Evolutionary conservation across 1,284 basidiomycete species (phyloP), one percentile per base, ranked within the genome.

Genomic region (Austroboletus novae-zelandiae): DNA sequence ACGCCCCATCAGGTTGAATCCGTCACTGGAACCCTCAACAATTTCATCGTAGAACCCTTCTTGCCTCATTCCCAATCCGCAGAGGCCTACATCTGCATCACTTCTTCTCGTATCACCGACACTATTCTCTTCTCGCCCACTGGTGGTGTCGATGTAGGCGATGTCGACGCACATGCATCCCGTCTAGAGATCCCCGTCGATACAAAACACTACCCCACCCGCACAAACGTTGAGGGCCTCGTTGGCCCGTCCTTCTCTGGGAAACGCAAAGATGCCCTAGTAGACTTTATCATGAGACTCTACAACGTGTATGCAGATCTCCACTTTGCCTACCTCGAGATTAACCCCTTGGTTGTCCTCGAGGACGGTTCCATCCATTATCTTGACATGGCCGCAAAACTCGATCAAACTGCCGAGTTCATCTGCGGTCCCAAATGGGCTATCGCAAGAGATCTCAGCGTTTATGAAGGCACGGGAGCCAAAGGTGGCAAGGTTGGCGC

Each of bases 371-470:
- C 83, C 62, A 94, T 99, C 65, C 88, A 91, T 73, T 98, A 96
- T 79, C 88, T 99, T 61, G 97, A 99, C 73, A 98, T 99, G 95
- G 97, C 96, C 44, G 95, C 96, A 69, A 99, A 99, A 81, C 90
- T 99, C 62, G 97, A 99, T 72, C 91, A 94, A 72, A 99, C 96
- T 18, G 97, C 96, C 52, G 97, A 99, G 76, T 96, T 89, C 71
- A 90, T 99, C 66, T 97, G 94, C 67, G 96, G 97, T 35, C 93
- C 94, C 66, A 99, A 98, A 77, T 99, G 96, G 96, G 92, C 96
- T 43, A 89, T 98, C 62, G 95, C 96, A 48, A 89, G 96, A 65
- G 97, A 99, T 70, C 74, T 91, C 51, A 80, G 85, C 42, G 75
- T 90, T 50, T 88, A 89, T 67, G 83, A 88, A 58, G 64, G 74